Percentiles rank a stretch among this genome's conserved stretches.
Evolutionary conservation across 306 rosid species (phyloP).

Genomic region (Vigna reflexopilosa): DNA sequence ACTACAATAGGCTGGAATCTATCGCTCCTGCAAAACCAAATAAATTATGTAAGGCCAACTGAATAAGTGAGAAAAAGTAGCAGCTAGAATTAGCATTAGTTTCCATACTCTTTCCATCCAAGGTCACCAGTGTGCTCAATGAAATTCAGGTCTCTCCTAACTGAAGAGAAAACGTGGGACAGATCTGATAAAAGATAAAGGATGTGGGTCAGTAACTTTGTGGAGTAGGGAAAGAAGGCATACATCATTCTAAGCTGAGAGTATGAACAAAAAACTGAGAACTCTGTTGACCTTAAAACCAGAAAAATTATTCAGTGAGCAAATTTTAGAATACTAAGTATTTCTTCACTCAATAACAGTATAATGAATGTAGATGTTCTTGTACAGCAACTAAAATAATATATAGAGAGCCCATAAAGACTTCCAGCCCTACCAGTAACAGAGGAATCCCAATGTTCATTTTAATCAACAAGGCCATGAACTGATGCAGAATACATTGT

Average conservation of each 20-base stretch:
- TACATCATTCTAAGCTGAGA: constrained; percentile 15
- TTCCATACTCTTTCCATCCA: constrained; percentile 94
- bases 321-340: constrained; percentile 27
- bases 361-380: constrained; percentile 1
- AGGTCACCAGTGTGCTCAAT: constrained; percentile 92
- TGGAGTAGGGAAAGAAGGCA: constrained; percentile 18
- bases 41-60: constrained; percentile 34
- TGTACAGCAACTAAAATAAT: constrained; percentile 13
- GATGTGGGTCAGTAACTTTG: constrained; percentile 32
- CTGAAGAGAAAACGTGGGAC: constrained; percentile 85
- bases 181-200: constrained; percentile 65
- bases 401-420: not conserved
- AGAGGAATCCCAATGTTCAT: not conserved
- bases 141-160: constrained; percentile 83
- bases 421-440: not conserved
- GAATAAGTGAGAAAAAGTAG: constrained; percentile 25
- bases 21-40: constrained; percentile 59
- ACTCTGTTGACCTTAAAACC: constrained; percentile 19
- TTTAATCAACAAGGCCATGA: constrained; percentile 27
- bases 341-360: constrained; percentile 18
- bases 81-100: constrained; percentile 34
- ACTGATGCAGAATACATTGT: constrained; percentile 16
- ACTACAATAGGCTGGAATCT: constrained; percentile 87
- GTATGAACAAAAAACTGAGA: constrained; percentile 11
- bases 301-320: constrained; percentile 31